Percentiles rank a stretch among this genome's conserved stretches.
Conservation (phyloP, 805 yeast species). For the Saturnispora sekii region DNA sequence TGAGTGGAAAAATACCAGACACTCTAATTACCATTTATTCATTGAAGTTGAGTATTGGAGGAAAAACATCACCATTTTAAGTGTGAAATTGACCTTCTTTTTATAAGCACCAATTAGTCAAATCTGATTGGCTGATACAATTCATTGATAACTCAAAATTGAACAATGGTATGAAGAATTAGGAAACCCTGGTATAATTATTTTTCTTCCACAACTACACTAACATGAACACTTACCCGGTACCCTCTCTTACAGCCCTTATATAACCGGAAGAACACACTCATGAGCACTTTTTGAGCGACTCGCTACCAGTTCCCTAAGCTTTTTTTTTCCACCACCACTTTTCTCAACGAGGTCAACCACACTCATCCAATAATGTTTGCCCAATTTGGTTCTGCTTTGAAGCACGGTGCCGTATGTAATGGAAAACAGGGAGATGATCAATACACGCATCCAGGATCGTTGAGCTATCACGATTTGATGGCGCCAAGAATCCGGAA, state of each 20-base stretch:
- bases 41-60: not conserved
- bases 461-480: too few relatives aligned
- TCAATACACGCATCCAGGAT: too few relatives aligned
- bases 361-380: slow-evolving; percentile 19
- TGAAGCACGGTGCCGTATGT: slow-evolving; percentile 30
- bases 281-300: not conserved
- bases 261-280: too few relatives aligned
- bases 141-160: too few relatives aligned
- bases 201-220: too few relatives aligned
- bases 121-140: not conserved
- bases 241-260: too few relatives aligned
- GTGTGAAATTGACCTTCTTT: not conserved
- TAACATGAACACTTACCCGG: too few relatives aligned
- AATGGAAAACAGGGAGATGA: not conserved
- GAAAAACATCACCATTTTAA: not conserved
- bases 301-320: not conserved
- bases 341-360: not conserved
- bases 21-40: too few relatives aligned
- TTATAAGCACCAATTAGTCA: not conserved
- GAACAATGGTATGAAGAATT: too few relatives aligned
- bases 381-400: slow-evolving; percentile 28
- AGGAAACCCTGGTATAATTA: too few relatives aligned
- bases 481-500: too few relatives aligned
- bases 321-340: not conserved
- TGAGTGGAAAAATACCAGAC: too few relatives aligned